Evolutionary conservation across 163 green algal genomes (phyloP).

Genomic region (Chlamydomonas reinhardtii): DNA sequence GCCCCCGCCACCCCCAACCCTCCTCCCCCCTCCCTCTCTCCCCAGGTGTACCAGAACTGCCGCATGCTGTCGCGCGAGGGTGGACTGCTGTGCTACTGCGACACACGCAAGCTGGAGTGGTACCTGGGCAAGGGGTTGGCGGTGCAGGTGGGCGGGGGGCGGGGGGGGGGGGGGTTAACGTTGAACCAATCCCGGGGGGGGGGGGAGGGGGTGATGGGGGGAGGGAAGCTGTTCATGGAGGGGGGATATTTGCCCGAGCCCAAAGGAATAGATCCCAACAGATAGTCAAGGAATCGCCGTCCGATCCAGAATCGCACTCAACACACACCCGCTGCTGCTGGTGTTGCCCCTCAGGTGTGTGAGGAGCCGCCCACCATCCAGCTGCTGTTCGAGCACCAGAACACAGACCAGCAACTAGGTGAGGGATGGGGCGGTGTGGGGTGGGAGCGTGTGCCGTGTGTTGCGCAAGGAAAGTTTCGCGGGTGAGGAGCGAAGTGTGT

Average conservation of each 20-base stretch:
- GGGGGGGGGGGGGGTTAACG: too few species aligned
- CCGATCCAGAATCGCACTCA: too few species aligned
- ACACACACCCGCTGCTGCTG: too few species aligned
- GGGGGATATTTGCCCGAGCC: too few species aligned
- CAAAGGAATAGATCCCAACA: too few species aligned
- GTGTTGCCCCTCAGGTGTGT: too few species aligned
- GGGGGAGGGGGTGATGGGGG: too few species aligned
- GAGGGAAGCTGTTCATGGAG: too few species aligned
- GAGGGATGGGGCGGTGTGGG: neutral
- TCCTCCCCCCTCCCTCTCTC: neutral
- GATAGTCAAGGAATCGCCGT: too few species aligned
- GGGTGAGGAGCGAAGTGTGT: too few species aligned
- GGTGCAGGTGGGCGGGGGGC: conserved; percentile 22
- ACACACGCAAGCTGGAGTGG: conserved; percentile 71
- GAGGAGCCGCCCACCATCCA: conserved; percentile 66
- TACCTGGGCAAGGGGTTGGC: conserved; percentile 75
- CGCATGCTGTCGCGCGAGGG: conserved; percentile 81
- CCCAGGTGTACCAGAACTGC: conserved; percentile 89
- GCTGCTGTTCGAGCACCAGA: conserved; percentile 76
- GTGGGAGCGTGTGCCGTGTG: neutral
- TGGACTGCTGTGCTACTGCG: conserved; percentile 88
- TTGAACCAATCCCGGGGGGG: too few species aligned
- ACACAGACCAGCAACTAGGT: conserved; percentile 66
- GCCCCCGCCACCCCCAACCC: neutral
- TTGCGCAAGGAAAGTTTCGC: neutral